Conservation (phyloP, 805 yeast species). For the Barnettozyma californica region DNA sequence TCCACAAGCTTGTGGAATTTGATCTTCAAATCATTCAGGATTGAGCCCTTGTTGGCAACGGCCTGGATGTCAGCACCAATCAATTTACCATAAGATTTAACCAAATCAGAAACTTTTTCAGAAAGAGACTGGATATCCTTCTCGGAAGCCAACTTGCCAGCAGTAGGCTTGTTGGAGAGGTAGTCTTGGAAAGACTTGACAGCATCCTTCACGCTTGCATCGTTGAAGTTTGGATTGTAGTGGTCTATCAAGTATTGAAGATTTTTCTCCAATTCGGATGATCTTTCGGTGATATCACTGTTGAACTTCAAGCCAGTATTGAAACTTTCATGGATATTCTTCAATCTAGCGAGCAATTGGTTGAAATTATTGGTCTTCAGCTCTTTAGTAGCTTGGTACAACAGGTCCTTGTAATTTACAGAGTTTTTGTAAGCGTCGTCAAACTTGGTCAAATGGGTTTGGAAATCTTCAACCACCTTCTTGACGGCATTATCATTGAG, state of each 20-base stretch:
- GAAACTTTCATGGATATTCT: conserved; percentile 6
- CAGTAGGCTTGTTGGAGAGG: conserved; percentile 5
- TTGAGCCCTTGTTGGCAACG: background rate
- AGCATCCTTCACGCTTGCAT: conserved; percentile 61
- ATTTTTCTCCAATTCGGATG: conserved; percentile 36
- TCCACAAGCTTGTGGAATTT: conserved; percentile 11
- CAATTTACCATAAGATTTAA: background rate
- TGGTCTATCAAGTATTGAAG: conserved; percentile 42
- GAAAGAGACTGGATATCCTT: background rate
- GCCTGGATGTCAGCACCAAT: conserved; percentile 1
- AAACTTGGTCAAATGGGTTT: conserved; percentile 9
- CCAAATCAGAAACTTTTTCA: background rate
- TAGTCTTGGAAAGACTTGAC: conserved; percentile 50
- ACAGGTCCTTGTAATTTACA: background rate
- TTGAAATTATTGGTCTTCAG: background rate
- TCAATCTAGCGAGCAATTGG: background rate
- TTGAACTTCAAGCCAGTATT: conserved; percentile 8
- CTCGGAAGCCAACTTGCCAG: background rate
- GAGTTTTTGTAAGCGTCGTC: conserved; percentile 4
- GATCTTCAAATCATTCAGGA: conserved; percentile 11
- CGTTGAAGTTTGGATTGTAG: conserved; percentile 75
- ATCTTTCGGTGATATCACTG: conserved; percentile 14
- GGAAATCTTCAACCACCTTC: conserved; percentile 49
- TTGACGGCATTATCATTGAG: conserved; percentile 87
- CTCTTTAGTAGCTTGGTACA: background rate